These are phyloP conservation scores for Sugiyamaella boreocaroliniensis DNA, from an alignment of 805 yeast genomes.

Conservation along the genomic window DNA sequence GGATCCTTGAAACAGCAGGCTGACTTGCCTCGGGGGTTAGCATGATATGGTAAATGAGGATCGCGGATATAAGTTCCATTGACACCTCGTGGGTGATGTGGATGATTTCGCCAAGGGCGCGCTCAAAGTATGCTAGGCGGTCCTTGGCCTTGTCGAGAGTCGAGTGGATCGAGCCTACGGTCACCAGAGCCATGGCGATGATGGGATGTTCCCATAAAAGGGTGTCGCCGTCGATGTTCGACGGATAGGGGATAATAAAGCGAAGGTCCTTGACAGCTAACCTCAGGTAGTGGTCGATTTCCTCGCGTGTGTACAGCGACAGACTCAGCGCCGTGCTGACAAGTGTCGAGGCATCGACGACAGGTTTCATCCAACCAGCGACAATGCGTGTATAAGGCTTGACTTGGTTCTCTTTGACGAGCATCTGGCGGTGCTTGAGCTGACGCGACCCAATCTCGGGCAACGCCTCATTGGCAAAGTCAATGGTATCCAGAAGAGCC, in stretches of 20 bases:
- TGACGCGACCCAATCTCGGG: not conserved
- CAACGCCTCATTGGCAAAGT: not conserved
- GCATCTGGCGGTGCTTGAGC: not conserved
- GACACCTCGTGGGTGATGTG: not conserved
- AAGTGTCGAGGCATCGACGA: not conserved
- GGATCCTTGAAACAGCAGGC: constrained; percentile 16
- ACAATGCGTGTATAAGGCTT: not conserved
- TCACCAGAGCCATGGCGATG: constrained; percentile 10
- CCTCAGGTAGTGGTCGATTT: constrained; percentile 3
- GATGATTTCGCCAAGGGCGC: constrained; percentile 10
- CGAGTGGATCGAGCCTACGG: constrained; percentile 5
- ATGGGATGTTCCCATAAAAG: constrained; percentile 8
- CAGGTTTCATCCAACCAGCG: constrained; percentile 2
- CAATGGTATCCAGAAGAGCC: not conserved
- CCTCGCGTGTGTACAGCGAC: constrained; percentile 10
- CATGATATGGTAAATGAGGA: constrained; percentile 6
- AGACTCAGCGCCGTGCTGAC: constrained; percentile 8
- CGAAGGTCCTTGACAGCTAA: constrained; percentile 5
- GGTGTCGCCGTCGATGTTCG: not conserved
- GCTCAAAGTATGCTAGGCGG: constrained; percentile 12
- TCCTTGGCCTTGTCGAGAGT: constrained; percentile 9
- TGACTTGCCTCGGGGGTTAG: constrained; percentile 13
- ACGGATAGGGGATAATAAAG: constrained; percentile 3
- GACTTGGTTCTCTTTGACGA: not conserved
- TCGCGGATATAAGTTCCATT: constrained; percentile 6